Base-by-base conservation (phyloP, 2,329 filamentous ascomycete species). In the Claviceps sorghi region DNA sequence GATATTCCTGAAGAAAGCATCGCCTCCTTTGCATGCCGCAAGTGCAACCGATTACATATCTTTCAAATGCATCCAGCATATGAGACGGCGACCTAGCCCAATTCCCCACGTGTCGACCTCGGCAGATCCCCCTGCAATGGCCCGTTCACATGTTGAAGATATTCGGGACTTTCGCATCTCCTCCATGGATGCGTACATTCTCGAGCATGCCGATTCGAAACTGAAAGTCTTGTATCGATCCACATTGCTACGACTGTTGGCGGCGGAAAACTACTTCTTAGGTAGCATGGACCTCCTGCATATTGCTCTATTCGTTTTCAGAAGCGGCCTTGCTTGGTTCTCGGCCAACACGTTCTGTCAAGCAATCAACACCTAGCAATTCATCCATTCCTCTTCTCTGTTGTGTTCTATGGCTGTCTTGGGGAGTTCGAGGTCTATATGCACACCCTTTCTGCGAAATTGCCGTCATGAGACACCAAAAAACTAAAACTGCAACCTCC, bases 151-250 rank as follows among this genome's bases (percentile, higher is more conserved):
- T n/a, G 57, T 56, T 17, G 56, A 65, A 19, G 73, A 77, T 46
- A 72, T 76, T 45, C 69, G 72, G 21, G 64, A 62, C 9, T 75
- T 76, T 58, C 69, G 72, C 36, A 70, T 73, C 15, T 77, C 74
- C 1, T 66, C 70, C 22, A 74, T 78, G 72, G 75, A 79, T 55
- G 72, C 67, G 13, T 77, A 69, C 54, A 66, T 77, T 4, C 59
- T 76, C 9, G 54, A 48, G n/a, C 58, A 63, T 41, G 62, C 62
- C 22, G 60, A 68, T 29, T 38, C 49, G 8, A 26, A 50, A 32
- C 54, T 60, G 30, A 65, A 63, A 58, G 57, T 38, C 22, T 32
- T 51, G 1, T 78, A 78, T 54, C 58, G 65, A 34, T 55, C 59
- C 3, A 58, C 67, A 2, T 64, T 76, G 9, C 50, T 71, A 49